Percentiles rank a stretch among this genome's conserved stretches.
These are phyloP conservation scores for Fraxinus xanthoxyloides DNA, from an alignment of 305 asterid species.

Conservation along the genomic window DNA sequence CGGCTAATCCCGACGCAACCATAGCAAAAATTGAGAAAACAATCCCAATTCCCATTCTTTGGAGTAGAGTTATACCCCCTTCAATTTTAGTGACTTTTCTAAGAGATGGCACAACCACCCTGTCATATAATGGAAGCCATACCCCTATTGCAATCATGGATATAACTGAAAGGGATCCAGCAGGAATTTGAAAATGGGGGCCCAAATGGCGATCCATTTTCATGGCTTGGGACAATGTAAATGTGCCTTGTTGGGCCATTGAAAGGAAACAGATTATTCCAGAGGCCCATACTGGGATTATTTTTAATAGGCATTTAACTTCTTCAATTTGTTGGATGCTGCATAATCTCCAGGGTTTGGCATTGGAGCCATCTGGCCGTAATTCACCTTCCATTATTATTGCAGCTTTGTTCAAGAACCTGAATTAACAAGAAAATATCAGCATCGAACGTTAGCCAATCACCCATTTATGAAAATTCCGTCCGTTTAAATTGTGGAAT, in stretches of 20 bases:
- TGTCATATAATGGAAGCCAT: slow-evolving; percentile 72
- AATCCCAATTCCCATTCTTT: slow-evolving; percentile 72
- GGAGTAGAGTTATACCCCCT: slow-evolving; percentile 71
- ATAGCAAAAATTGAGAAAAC: slow-evolving; percentile 54
- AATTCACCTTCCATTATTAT: slow-evolving; percentile 55
- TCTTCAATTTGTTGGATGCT: slow-evolving; percentile 71
- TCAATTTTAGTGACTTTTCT: slow-evolving; percentile 48
- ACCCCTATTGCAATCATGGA: slow-evolving; percentile 68
- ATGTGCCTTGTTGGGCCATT: slow-evolving; percentile 64
- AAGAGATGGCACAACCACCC: slow-evolving; percentile 50
- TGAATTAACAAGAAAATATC: background rate
- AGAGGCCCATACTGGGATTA: slow-evolving; percentile 71
- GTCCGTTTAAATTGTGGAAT: background rate
- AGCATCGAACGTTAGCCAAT: background rate
- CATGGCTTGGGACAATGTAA: slow-evolving; percentile 56
- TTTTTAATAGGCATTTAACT: slow-evolving; percentile 55
- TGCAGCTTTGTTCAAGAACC: slow-evolving; percentile 71
- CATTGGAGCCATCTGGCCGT: slow-evolving; percentile 33
- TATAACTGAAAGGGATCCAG: slow-evolving; percentile 52
- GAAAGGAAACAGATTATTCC: slow-evolving; percentile 71
- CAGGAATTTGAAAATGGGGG: slow-evolving; percentile 55
- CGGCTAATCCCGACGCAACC: slow-evolving; percentile 60
- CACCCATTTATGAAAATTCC: background rate
- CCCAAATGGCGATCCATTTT: slow-evolving; percentile 78
- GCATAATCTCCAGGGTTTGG: slow-evolving; percentile 54